Evolutionary conservation across 768 basidiomycete genomes (phyloP).

Genomic region (Candolleomyces efflorescens): DNA sequence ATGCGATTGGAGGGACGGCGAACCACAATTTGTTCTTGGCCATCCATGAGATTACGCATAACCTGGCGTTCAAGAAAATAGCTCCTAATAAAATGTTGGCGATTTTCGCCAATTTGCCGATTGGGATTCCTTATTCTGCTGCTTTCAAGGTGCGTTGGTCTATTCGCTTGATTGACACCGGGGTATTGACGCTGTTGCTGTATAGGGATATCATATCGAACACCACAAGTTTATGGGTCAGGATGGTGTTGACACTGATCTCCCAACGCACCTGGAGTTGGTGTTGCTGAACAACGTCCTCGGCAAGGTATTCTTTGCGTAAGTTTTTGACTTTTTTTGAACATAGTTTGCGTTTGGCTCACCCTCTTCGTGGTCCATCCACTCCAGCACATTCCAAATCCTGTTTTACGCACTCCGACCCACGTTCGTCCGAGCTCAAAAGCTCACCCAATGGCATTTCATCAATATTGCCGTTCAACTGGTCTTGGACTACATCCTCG

Average conservation of each 20-base stretch:
- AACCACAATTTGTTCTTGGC: constrained; percentile 98
- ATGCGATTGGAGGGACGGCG: constrained; percentile 86
- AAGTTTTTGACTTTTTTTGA: constrained; percentile 46
- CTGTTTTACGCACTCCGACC: constrained; percentile 97
- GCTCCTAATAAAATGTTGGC: constrained; percentile 83
- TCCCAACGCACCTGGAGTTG: constrained; percentile 85
- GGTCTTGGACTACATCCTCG: constrained; percentile 65
- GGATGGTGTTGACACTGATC: constrained; percentile 94
- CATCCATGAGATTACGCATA: constrained; percentile 98
- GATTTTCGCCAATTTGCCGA: constrained; percentile 88
- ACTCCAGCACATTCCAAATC: constrained; percentile 87
- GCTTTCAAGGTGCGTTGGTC: constrained; percentile 75
- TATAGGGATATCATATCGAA: constrained; percentile 86
- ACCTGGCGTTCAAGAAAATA: constrained; percentile 85
- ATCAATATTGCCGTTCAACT: constrained; percentile 72
- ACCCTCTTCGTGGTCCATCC: background rate
- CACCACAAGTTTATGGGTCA: constrained; percentile 96
- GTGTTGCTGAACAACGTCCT: constrained; percentile 89
- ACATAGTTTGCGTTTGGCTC: background rate
- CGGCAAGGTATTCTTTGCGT: constrained; percentile 97
- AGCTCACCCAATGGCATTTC: constrained; percentile 77
- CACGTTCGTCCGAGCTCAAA: constrained; percentile 84
- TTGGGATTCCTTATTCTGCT: constrained; percentile 92
- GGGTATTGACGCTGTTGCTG: background rate
- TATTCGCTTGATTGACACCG: background rate